Conservation (phyloP, 2,329 filamentous ascomycete species). For the Rhynchosporium secalis region DNA sequence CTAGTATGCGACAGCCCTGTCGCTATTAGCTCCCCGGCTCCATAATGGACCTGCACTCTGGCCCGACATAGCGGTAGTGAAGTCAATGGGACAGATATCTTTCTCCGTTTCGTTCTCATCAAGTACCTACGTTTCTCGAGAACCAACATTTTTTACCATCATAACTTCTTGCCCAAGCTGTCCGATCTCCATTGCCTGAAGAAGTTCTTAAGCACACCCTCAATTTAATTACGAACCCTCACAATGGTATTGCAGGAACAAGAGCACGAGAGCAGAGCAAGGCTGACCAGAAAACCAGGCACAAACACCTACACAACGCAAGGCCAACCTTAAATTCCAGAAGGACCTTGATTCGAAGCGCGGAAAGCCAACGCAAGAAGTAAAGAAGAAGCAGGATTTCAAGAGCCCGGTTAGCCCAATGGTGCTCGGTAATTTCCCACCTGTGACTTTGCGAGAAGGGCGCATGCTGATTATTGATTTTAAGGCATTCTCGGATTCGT, state of each 20-base stretch:
- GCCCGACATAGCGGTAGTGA: too few species aligned
- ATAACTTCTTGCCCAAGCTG: neutral
- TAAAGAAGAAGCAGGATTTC: conserved; percentile 57
- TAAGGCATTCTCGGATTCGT: conserved; percentile 39
- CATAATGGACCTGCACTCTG: too few species aligned
- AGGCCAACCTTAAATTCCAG: conserved; percentile 76
- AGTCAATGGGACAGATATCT: too few species aligned
- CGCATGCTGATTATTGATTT: conserved; percentile 8
- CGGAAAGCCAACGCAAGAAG: conserved; percentile 67
- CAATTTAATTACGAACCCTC: conserved; percentile 4
- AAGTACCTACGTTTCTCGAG: neutral
- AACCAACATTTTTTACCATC: neutral
- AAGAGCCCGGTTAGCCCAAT: conserved; percentile 61
- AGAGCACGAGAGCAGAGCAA: conserved; percentile 9
- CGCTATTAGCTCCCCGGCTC: too few species aligned
- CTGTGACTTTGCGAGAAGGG: neutral
- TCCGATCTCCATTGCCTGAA: neutral
- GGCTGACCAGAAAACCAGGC: conserved; percentile 50
- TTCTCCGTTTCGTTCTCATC: too few species aligned
- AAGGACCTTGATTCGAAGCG: conserved; percentile 71
- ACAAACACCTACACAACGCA: conserved; percentile 82
- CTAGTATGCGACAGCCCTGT: neutral
- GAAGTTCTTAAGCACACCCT: neutral
- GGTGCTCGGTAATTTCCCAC: conserved; percentile 57
- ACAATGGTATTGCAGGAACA: conserved; percentile 26